phyloP scores from a whole-genome alignment of 306 rosid genomes.

The Hippophae tibetana region DNA sequence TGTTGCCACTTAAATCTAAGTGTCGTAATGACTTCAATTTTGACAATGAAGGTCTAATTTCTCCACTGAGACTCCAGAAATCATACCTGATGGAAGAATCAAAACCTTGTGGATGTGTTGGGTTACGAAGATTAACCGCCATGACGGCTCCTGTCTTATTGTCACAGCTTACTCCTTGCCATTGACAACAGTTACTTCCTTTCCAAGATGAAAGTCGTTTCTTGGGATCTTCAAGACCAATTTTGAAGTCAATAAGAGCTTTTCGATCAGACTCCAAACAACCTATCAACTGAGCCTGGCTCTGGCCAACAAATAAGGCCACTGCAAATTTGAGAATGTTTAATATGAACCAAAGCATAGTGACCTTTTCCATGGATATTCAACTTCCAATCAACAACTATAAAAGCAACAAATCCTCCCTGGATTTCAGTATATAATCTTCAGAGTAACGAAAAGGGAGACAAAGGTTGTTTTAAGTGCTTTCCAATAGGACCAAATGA shows the following conservation, averaged over 20 bases:
- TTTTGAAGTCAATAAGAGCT: slow-evolving; percentile 34
- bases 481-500: no score
- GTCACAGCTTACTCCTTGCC: slow-evolving; percentile 31
- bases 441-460: no score
- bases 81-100: slow-evolving; percentile 16
- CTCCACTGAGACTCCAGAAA: slow-evolving; percentile 30
- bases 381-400: no score
- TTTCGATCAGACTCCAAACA: slow-evolving; percentile 27
- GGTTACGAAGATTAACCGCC: slow-evolving; percentile 31
- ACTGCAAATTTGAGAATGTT: no score
- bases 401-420: no score
- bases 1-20: slow-evolving; percentile 41
- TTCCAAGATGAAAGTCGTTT: slow-evolving; percentile 29
- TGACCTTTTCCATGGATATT: no score
- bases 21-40: slow-evolving; percentile 26
- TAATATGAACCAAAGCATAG: no score
- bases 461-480: no score
- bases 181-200: slow-evolving; percentile 32
- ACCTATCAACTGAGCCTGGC: not conserved
- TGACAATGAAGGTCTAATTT: slow-evolving; percentile 30
- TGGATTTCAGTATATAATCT: no score
- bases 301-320: no score
- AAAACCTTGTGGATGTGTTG: not conserved
- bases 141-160: slow-evolving; percentile 27
- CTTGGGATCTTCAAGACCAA: slow-evolving; percentile 33